Evolutionary conservation across 768 basidiomycete species (phyloP).

Genomic region (Tricholoma saponaceum): DNA sequence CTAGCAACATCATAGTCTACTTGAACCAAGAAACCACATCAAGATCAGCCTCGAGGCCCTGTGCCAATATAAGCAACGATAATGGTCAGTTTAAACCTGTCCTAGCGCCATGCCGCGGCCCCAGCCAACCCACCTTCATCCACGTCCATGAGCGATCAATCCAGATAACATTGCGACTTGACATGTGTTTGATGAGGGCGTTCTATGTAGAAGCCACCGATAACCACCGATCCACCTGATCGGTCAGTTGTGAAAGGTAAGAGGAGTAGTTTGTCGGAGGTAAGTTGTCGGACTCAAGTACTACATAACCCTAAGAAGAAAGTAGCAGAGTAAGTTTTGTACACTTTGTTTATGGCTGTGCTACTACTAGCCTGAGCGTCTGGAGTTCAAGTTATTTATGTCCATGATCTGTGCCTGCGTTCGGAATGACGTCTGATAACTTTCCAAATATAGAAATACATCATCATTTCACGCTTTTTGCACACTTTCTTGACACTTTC

Average conservation of each 20-base stretch:
- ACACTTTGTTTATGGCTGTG: background rate
- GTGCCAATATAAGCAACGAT: background rate
- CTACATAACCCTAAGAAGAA: background rate
- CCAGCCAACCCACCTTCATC: background rate
- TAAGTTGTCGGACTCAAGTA: no score
- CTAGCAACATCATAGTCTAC: no score
- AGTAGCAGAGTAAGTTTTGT: background rate
- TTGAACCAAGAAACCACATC: no score
- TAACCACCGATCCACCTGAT: background rate
- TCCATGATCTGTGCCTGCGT: background rate
- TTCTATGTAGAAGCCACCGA: background rate
- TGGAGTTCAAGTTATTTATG: background rate
- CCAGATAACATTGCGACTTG: background rate
- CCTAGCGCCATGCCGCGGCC: background rate
- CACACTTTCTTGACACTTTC: no score
- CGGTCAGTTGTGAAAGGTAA: background rate
- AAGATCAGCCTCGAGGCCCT: conserved; percentile 5
- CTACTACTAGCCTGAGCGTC: no score
- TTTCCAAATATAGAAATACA: no score
- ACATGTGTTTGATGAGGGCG: background rate
- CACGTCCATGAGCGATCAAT: background rate
- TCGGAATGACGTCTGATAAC: no score
- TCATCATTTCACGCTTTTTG: no score
- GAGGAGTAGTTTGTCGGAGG: no score
- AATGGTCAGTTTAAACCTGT: background rate